Conservation (phyloP, 2,329 filamentous ascomycete species). For the Fusarium protoensiforme region DNA sequence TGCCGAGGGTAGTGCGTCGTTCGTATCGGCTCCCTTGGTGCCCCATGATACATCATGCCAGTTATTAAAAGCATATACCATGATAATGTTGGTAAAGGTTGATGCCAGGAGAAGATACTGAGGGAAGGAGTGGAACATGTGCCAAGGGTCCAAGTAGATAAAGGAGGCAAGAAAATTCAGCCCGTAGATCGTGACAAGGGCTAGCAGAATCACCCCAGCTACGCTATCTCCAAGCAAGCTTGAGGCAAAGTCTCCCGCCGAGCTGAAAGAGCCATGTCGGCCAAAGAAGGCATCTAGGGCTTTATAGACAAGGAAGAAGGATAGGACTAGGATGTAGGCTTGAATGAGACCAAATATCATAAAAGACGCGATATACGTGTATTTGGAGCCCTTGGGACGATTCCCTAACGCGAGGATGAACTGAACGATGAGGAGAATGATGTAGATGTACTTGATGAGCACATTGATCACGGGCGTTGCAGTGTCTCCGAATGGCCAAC, state of each 20-base stretch:
- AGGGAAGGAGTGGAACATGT: constrained; percentile 99
- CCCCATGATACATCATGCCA: constrained; percentile 89
- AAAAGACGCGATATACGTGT: constrained; percentile 92
- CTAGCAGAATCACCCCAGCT: constrained; percentile 92
- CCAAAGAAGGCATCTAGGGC: constrained; percentile 74
- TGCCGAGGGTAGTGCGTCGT: constrained; percentile 90
- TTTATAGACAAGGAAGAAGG: constrained; percentile 86
- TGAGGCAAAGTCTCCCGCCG: constrained; percentile 76
- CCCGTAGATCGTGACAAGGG: constrained; percentile 92
- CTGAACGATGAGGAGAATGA: constrained; percentile 91
- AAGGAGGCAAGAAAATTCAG: constrained; percentile 97
- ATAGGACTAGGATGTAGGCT: constrained; percentile 88
- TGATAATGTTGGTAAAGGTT: constrained; percentile 98
- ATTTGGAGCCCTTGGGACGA: constrained; percentile 93
- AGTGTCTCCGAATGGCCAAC: constrained; percentile 89
- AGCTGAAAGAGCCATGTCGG: constrained; percentile 72
- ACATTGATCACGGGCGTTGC: constrained; percentile 93
- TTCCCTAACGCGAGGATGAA: constrained; percentile 98
- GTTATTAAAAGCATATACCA: constrained; percentile 99
- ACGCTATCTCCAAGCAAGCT: constrained; percentile 83
- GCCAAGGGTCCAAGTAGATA: constrained; percentile 98
- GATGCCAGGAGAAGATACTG: constrained; percentile 93
- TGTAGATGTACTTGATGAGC: constrained; percentile 89
- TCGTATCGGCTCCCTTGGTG: constrained; percentile 76
- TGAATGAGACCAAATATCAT: constrained; percentile 89